Evolutionary conservation across 2,329 filamentous ascomycete genomes (phyloP), one percentile per base, ranked within the genome.

Genomic region (Camillea tinctor): DNA sequence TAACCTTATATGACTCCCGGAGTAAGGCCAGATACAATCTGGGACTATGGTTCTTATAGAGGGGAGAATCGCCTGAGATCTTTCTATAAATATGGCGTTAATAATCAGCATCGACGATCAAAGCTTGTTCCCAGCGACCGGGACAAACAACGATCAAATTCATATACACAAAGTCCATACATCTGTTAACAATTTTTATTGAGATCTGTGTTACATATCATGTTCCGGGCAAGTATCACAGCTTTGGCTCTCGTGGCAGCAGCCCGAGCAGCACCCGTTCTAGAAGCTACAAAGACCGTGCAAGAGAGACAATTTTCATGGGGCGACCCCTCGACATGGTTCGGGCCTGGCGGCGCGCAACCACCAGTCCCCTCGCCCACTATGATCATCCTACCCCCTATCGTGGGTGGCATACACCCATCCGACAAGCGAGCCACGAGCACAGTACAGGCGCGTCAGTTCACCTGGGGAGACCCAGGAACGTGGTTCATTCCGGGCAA

Each of bases 171-270:
- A 48, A 36, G 58, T 23, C 13, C 13, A 54, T 54, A 23, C 23
- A 40, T 9, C 52, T 20, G 4, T 44, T 17, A 54, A 54, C 30
- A 54, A 23, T 9, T 2, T n/a, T 15, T 30, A 53, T 53, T 30
- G 9, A 19, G 30, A 23, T 4, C n/a, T 21, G 7, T 11, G n/a
- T 11, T 15, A 53, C n/a, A 53, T 52, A 62, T 52, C 64, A 73
- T 72, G 69, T 59, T 67, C 40, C 59, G 66, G 61, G 62, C 61
- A 58, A 60, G 62, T 58, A 48, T 71, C 36, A 54, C 60, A 55
- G 65, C 67, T 56, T 60, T 72, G 17, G 69, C 69, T 68, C 67
- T 73, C 54, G 69, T 59, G 69, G 70, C 68, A 22, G 55, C 71
- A 50, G 61, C 60, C 51, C 64, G 57, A 36, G 69, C 66, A 19